Conservation (phyloP, 2,329 filamentous ascomycete species). For the Cladosporium sp. region DNA sequence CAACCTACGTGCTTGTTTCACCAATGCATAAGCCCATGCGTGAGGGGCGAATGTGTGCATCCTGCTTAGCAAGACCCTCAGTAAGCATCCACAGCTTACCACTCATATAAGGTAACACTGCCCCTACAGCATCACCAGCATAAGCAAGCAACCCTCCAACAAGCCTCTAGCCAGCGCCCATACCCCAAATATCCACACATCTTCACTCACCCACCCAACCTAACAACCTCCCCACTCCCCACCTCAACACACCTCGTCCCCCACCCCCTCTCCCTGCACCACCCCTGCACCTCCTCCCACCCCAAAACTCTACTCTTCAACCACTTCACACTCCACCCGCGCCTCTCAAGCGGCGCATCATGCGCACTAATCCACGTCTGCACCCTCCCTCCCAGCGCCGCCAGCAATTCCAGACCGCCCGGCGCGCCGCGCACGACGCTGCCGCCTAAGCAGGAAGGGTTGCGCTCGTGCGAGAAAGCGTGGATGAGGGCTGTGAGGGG, state of each 20-base stretch:
- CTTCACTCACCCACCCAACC: neutral
- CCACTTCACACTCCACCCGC: constrained; percentile 55
- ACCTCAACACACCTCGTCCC: constrained; percentile 6
- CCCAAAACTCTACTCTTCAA: constrained; percentile 52
- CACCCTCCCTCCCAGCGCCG: constrained; percentile 55
- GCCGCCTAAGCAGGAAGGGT: constrained; percentile 64
- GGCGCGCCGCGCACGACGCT: constrained; percentile 60
- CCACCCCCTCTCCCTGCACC: constrained; percentile 35
- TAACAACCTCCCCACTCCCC: constrained; percentile 3
- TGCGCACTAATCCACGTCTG: constrained; percentile 65
- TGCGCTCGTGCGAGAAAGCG: constrained; percentile 61
- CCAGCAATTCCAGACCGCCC: constrained; percentile 59
- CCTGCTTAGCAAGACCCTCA: neutral
- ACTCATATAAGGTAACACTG: neutral
- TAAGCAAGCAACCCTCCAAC: neutral
- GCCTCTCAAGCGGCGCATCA: constrained; percentile 61
- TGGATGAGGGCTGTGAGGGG: constrained; percentile 67
- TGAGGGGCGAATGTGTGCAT: neutral
- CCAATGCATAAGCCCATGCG: neutral
- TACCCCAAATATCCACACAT: neutral
- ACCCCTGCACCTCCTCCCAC: constrained; percentile 49
- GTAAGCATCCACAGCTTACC: neutral
- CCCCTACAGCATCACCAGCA: neutral
- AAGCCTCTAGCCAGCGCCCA: neutral
- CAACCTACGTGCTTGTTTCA: neutral